Evolutionary conservation across 2,329 filamentous ascomycete genomes (phyloP), one percentile per base, ranked within the genome.

Genomic region (Verticillium nubilum): DNA sequence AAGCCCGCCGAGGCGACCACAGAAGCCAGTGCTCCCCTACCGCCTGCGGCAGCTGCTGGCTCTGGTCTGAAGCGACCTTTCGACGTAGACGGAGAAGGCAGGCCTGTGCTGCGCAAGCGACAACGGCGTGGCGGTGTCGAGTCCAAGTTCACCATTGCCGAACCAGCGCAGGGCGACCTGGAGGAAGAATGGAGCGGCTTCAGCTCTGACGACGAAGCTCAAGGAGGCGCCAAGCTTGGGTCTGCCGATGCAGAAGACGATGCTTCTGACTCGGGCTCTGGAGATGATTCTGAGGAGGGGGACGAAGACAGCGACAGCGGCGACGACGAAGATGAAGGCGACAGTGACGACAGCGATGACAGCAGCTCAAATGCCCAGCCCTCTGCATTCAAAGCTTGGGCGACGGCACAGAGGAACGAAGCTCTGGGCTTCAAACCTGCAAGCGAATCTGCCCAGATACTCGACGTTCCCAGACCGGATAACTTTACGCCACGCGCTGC

Each of bases 321-420:
- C 3, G 67, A 70, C 3, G 69, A 73, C 1, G 71, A 72, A 13
- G 70, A 71, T 2, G 71, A 69, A 1, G 71, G 70, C 4, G 72
- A 70, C 2, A 70, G 70, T 0, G 72, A 71, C 1, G 70, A 67
- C 1, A 68, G 68, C 3, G 65, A 66, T 10, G 68, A 66, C 5
- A 69, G 68, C 0, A 72, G 74, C 6, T 58, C 64, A 64, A 76
- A 72, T 67, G 69, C 74, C 62, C 73, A 76, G 59, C 77, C 76
- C 50, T 86, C 84, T 2, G 92, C 91, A 0, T 99, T 99, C 80
- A 98, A 98, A 73, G 84, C 89, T 2, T 99, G 95, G 95, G 95
- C 95, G 23, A 86, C 88, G 29, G 86, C 91, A 67, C 89, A 95
- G 73, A 85, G 93, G 60, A 97, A 97, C 67, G 85, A 94, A 67